Conservation (phyloP, 1,139 yeast species). For the Saccharomyces hybrid region DNA sequence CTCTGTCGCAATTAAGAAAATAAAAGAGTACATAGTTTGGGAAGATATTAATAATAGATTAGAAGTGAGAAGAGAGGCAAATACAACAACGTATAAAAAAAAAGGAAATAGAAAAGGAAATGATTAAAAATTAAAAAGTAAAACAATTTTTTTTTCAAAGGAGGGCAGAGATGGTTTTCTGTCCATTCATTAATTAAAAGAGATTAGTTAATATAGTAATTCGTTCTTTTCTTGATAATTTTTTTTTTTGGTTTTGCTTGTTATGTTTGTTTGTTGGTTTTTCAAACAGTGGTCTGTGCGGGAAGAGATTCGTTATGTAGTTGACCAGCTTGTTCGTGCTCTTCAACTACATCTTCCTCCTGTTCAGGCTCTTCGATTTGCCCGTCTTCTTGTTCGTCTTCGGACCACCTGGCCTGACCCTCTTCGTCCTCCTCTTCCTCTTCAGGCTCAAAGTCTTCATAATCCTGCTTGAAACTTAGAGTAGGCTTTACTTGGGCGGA, state of each 20-base stretch:
- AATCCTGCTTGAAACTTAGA: slow-evolving; percentile 72
- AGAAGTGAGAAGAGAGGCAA: not conserved
- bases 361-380: slow-evolving; percentile 15
- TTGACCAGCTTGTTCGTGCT: slow-evolving; percentile 6
- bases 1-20: not conserved
- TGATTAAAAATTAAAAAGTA: not conserved
- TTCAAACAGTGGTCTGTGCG: not conserved
- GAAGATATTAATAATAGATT: not conserved
- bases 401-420: slow-evolving; percentile 42
- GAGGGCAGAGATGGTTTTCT: not conserved
- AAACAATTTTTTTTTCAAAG: not conserved
- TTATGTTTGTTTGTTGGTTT: not conserved
- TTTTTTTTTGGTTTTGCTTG: not conserved
- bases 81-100: not conserved
- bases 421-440: slow-evolving; percentile 48
- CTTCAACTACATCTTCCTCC: slow-evolving; percentile 8
- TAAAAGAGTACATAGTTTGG: not conserved
- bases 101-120: not conserved
- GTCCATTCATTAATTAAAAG: not conserved
- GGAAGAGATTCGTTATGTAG: slow-evolving; percentile 1
- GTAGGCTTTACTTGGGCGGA: slow-evolving; percentile 94
- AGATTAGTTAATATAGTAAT: not conserved
- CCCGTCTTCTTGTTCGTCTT: slow-evolving; percentile 14
- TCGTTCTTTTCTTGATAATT: not conserved
- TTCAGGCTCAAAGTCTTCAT: slow-evolving; percentile 56